A percentile compares a stretch with the other conserved stretches of the same genome.
These are phyloP conservation scores for Claviceps arundinis DNA, from an alignment of 2,329 filamentous ascomycete species.

Conservation along the genomic window DNA sequence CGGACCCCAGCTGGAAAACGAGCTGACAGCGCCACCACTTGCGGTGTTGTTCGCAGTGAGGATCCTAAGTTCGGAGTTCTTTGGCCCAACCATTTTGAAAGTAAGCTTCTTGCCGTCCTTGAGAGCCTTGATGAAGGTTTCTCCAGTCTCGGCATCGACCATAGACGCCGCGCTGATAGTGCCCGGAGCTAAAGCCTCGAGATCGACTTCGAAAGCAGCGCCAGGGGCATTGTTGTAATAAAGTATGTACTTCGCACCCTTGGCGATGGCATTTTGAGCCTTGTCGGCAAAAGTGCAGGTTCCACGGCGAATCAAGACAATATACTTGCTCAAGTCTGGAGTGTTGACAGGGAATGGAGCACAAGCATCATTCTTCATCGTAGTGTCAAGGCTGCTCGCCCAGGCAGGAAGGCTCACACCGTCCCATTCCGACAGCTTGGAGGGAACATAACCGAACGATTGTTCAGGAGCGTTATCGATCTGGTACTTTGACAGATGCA, in stretches of 20 bases:
- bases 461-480: slow-evolving; percentile 20
- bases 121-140: slow-evolving; percentile 29
- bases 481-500: slow-evolving; percentile 28
- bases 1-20: slow-evolving; percentile 46
- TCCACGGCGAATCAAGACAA: slow-evolving; percentile 48
- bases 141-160: slow-evolving; percentile 28
- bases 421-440: slow-evolving; percentile 28
- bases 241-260: slow-evolving; percentile 47
- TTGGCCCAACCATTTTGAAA: slow-evolving; percentile 27
- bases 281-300: slow-evolving; percentile 43
- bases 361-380: slow-evolving; percentile 37
- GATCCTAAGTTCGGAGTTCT: slow-evolving; percentile 10
- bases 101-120: slow-evolving; percentile 28
- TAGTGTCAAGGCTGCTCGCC: slow-evolving; percentile 35
- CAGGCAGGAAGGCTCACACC: slow-evolving; percentile 35
- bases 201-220: slow-evolving; percentile 19
- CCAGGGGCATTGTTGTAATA: slow-evolving; percentile 42
- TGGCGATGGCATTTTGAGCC: slow-evolving; percentile 35
- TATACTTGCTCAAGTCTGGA: slow-evolving; percentile 41
- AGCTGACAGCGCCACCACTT: slow-evolving; percentile 38
- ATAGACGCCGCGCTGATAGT: slow-evolving; percentile 25
- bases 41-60: slow-evolving; percentile 15
- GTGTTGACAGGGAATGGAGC: slow-evolving; percentile 35
- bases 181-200: slow-evolving; percentile 10
- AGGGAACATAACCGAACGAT: slow-evolving; percentile 30